A percentile compares a stretch with the other conserved stretches of the same genome.
Evolutionary conservation across 2,329 filamentous ascomycete species (phyloP).

Genomic region (Pestalotiopsis sp.): DNA sequence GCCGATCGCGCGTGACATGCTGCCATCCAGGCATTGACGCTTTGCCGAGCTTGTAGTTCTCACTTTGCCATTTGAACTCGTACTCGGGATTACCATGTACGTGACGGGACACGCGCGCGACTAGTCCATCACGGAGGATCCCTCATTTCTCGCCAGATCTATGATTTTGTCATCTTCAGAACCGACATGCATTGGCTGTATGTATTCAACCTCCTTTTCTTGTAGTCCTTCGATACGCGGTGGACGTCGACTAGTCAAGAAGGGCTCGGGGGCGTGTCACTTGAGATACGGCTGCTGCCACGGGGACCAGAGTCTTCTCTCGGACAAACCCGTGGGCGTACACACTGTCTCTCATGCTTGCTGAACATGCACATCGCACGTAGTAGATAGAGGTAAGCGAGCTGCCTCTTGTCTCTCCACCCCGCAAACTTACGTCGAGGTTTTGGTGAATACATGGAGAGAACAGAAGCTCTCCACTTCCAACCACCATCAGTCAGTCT

Average conservation of each 20-base stretch:
- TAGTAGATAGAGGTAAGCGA: neutral
- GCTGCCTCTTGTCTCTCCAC: neutral
- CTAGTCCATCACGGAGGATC: too few species aligned
- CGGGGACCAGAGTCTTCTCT: neutral
- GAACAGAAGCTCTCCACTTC: neutral
- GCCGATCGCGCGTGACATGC: too few species aligned
- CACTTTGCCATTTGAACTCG: too few species aligned
- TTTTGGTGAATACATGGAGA: neutral
- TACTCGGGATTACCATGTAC: too few species aligned
- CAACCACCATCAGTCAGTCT: neutral
- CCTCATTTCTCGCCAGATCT: too few species aligned
- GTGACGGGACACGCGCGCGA: too few species aligned
- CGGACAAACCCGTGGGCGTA: neutral
- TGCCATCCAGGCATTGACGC: too few species aligned
- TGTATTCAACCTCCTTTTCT: too few species aligned
- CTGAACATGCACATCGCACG: neutral
- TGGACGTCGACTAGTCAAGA: neutral
- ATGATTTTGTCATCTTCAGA: too few species aligned
- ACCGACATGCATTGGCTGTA: too few species aligned
- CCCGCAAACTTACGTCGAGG: neutral
- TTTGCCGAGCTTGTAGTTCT: too few species aligned
- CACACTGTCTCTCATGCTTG: neutral
- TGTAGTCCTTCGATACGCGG: too few species aligned
- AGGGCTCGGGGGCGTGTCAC: neutral
- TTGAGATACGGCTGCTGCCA: neutral